These are phyloP conservation scores for Dothidotthia symphoricarpi DNA, from an alignment of 2,329 filamentous ascomycete genomes.

Conservation along the genomic window DNA sequence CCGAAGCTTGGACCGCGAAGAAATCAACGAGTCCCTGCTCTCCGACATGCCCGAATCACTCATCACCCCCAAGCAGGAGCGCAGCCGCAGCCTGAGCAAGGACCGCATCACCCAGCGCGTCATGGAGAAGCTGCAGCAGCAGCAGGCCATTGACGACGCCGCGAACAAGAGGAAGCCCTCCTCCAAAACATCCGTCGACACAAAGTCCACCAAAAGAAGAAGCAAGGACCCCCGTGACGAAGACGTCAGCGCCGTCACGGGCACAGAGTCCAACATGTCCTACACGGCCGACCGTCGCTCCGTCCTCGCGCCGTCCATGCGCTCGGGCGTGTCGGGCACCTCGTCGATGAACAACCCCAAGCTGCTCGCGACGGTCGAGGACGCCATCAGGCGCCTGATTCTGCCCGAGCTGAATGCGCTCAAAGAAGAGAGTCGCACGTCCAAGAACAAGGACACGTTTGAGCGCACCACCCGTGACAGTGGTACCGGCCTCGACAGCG, in stretches of 20 bases:
- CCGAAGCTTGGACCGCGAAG: constrained; percentile 50
- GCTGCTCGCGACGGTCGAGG: constrained; percentile 85
- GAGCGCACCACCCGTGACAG: constrained; percentile 53
- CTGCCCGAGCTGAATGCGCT: constrained; percentile 87
- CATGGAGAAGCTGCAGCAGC: constrained; percentile 62
- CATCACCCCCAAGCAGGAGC: constrained; percentile 57
- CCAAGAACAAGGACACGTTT: constrained; percentile 68
- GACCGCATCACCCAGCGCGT: constrained; percentile 68
- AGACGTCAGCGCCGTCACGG: constrained; percentile 44
- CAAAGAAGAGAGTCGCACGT: constrained; percentile 83
- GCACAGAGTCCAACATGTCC: constrained; percentile 62
- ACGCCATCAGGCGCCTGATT: constrained; percentile 85
- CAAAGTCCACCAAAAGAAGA: constrained; percentile 38
- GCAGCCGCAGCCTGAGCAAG: constrained; percentile 64
- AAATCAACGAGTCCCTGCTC: constrained; percentile 22
- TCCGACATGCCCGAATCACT: constrained; percentile 46
- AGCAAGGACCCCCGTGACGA: constrained; percentile 48
- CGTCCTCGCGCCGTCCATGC: constrained; percentile 57
- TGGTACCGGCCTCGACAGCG: constrained; percentile 54
- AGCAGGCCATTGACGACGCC: constrained; percentile 49
- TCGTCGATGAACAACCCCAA: constrained; percentile 92
- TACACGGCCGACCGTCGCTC: constrained; percentile 58
- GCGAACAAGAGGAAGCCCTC: constrained; percentile 18
- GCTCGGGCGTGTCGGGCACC: constrained; percentile 52
- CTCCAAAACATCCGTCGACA: constrained; percentile 24